These are phyloP conservation scores for Fusarium fracticaudum DNA, from an alignment of 2,329 filamentous ascomycete species.

Conservation along the genomic window DNA sequence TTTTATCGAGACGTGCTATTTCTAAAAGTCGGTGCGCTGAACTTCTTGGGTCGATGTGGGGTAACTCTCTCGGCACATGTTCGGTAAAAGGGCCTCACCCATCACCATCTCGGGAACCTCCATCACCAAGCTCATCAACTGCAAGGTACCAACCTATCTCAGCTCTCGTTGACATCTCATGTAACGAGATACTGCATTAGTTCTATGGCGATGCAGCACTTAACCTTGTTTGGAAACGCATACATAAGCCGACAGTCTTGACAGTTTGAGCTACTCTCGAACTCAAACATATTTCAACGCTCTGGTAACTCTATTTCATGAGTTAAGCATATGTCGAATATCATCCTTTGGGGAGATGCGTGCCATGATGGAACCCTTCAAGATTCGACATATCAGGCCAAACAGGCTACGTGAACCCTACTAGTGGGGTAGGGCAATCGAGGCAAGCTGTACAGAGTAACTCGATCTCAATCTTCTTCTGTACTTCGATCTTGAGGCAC, in stretches of 20 bases:
- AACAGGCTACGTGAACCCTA: constrained; percentile 1
- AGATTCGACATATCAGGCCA: neutral
- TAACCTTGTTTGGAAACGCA: neutral
- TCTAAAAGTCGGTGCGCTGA: constrained; percentile 53
- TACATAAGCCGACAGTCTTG: neutral
- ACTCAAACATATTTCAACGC: neutral
- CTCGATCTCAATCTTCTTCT: neutral
- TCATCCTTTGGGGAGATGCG: neutral
- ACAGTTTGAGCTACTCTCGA: neutral
- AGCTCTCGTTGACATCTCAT: neutral
- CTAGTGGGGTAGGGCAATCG: neutral
- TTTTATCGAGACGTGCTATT: constrained; percentile 50
- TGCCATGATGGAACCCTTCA: neutral
- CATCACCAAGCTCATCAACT: neutral
- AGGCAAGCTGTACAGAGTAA: neutral
- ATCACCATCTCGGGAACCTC: neutral
- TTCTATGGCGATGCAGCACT: neutral
- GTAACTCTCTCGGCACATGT: constrained; percentile 34
- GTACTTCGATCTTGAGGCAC: neutral
- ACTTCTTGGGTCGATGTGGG: constrained; percentile 52
- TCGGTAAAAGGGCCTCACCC: constrained; percentile 11
- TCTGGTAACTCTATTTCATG: neutral
- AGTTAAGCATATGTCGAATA: neutral
- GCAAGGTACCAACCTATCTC: neutral
- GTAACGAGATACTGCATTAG: neutral